Percentiles rank a stretch among this genome's conserved stretches.
Conservation (phyloP, 2,329 filamentous ascomycete species). For the Fusarium graminum region DNA sequence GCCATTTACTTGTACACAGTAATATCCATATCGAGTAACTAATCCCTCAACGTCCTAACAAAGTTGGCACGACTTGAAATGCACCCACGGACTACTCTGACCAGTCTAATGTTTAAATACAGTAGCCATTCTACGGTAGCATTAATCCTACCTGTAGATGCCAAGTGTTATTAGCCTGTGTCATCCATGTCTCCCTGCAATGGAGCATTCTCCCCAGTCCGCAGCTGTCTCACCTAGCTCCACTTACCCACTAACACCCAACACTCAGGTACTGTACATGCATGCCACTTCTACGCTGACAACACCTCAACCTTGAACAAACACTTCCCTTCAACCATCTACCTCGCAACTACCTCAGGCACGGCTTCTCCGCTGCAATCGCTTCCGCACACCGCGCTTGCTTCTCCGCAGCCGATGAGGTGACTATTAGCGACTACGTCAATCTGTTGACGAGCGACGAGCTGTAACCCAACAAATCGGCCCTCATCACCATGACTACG, state of each 20-base stretch:
- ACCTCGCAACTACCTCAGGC: slow-evolving; percentile 12
- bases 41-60: too few relatives aligned
- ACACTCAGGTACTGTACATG: slow-evolving; percentile 23
- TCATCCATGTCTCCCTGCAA: not conserved
- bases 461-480: slow-evolving; percentile 19
- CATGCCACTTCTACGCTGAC: slow-evolving; percentile 38
- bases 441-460: slow-evolving; percentile 40
- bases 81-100: too few relatives aligned
- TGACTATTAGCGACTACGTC: slow-evolving; percentile 40
- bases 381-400: not conserved
- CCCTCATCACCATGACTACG: slow-evolving; percentile 59
- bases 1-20: not conserved
- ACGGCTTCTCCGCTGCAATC: not conserved
- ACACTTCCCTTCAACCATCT: slow-evolving; percentile 21
- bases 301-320: slow-evolving; percentile 36
- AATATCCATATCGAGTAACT: too few relatives aligned
- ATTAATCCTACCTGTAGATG: too few relatives aligned
- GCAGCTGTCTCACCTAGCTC: slow-evolving; percentile 20
- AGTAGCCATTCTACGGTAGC: too few relatives aligned
- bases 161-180: not conserved
- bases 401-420: slow-evolving; percentile 32
- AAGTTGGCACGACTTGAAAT: too few relatives aligned
- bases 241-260: slow-evolving; percentile 14
- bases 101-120: too few relatives aligned
- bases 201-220: not conserved